These are phyloP conservation scores for Rhodotorula sp. DNA, from an alignment of 1,284 basidiomycete genomes.

Conservation along the genomic window DNA sequence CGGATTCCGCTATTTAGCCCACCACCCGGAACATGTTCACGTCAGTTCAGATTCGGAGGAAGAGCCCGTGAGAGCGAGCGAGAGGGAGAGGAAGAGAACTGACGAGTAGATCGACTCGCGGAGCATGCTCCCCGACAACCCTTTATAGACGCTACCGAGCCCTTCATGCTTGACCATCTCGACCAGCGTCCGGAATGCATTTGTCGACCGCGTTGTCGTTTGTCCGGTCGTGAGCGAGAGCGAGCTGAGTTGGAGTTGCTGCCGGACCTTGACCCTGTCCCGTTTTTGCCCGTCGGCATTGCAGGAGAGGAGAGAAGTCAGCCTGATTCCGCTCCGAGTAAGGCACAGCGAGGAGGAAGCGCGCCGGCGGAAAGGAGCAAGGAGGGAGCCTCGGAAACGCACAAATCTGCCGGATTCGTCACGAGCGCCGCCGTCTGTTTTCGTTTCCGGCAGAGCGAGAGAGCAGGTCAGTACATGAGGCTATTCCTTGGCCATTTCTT, in stretches of 20 bases:
- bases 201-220: constrained; percentile 23
- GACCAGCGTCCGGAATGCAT: constrained; percentile 33
- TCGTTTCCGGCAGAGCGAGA: neutral
- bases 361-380: neutral
- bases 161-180: constrained; percentile 41
- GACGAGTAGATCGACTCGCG: constrained; percentile 40
- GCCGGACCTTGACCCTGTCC: constrained; percentile 41
- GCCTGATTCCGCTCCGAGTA: neutral
- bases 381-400: neutral
- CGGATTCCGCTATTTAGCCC: constrained; percentile 31
- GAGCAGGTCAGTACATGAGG: no score
- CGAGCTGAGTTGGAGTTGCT: constrained; percentile 37
- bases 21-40: no score
- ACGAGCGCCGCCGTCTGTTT: constrained; percentile 27
- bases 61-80: neutral
- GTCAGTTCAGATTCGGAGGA: neutral
- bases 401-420: constrained; percentile 36
- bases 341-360: neutral
- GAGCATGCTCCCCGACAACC: constrained; percentile 39
- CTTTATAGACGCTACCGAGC: constrained; percentile 38
- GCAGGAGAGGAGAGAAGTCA: neutral
- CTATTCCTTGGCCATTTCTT: no score
- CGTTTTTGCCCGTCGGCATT: no score
- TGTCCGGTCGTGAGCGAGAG: constrained; percentile 6
- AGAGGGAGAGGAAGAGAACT: neutral